Percentiles rank a stretch among this genome's conserved stretches.
These are phyloP conservation scores for Nitzschia inconspicua DNA, from an alignment of 108 stramenopile species.

Conservation along the genomic window DNA sequence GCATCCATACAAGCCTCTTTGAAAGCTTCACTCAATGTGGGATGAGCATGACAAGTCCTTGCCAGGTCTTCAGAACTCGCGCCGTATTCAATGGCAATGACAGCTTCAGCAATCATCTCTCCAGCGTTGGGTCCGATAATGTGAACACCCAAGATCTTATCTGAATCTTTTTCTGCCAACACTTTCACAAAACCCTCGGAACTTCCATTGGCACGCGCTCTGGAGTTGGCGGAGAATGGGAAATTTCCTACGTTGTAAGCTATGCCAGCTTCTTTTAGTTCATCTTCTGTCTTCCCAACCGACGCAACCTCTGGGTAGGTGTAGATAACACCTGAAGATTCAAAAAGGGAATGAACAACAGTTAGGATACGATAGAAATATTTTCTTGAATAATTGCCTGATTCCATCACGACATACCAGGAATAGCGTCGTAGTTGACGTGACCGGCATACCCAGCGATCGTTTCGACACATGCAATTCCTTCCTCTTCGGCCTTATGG, in stretches of 20 bases:
- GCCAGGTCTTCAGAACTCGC: slow-evolving; percentile 99
- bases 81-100: slow-evolving; percentile 99
- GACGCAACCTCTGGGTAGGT: slow-evolving; percentile 99
- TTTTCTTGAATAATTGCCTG: neutral
- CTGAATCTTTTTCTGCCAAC: slow-evolving; percentile 94
- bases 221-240: slow-evolving; percentile 95
- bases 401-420: slow-evolving; percentile 45
- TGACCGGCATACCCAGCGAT: slow-evolving; percentile 98
- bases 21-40: slow-evolving; percentile 97
- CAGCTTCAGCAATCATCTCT: slow-evolving; percentile 99
- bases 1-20: slow-evolving; percentile 99
- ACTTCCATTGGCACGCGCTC: slow-evolving; percentile 92
- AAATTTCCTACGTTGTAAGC: slow-evolving; percentile 94
- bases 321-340: slow-evolving; percentile 89
- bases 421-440: slow-evolving; percentile 99
- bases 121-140: slow-evolving; percentile 99
- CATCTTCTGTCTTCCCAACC: slow-evolving; percentile 99
- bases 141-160: slow-evolving; percentile 96
- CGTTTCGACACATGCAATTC: slow-evolving; percentile 95
- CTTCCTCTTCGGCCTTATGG: slow-evolving; percentile 99
- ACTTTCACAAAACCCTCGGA: slow-evolving; percentile 98
- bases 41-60: slow-evolving; percentile 99
- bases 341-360: neutral
- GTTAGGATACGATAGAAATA: neutral
- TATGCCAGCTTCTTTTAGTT: slow-evolving; percentile 93